Evolutionary conservation across 352 stramenopile species (phyloP).

Genomic region (Globisporangium apiculatum): DNA sequence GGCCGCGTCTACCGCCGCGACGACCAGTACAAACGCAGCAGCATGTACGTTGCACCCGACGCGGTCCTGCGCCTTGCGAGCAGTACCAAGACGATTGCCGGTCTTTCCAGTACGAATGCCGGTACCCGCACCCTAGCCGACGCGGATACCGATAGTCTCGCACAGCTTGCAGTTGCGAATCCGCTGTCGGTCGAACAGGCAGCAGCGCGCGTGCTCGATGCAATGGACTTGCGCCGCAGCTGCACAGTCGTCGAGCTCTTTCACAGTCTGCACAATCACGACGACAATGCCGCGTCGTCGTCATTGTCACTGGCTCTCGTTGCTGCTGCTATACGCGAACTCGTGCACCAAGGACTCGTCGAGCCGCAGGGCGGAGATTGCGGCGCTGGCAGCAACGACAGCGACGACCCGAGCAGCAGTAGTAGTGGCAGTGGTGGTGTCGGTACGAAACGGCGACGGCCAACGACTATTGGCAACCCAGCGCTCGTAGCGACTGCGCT

Average conservation of each 20-base stretch:
- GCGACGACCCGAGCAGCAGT: constrained; percentile 1
- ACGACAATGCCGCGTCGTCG: constrained; percentile 1
- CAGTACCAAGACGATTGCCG: neutral
- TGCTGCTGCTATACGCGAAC: constrained; percentile 43
- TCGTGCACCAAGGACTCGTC: constrained; percentile 41
- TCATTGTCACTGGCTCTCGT: constrained; percentile 41
- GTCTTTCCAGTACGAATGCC: too few relatives aligned
- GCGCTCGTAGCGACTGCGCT: too few relatives aligned
- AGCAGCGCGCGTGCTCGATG: constrained; percentile 37
- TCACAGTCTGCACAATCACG: constrained; percentile 7
- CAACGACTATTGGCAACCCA: neutral
- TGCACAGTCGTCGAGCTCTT: constrained; percentile 53
- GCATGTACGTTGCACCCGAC: constrained; percentile 67
- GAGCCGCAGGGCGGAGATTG: constrained; percentile 27
- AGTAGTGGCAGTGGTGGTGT: neutral
- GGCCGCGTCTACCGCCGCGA: constrained; percentile 62
- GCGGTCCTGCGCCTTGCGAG: constrained; percentile 14
- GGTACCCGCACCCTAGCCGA: too few relatives aligned
- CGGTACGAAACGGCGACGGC: constrained; percentile 16
- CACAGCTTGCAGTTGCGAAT: neutral
- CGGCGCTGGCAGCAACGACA: constrained; percentile 6
- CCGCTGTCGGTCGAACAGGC: constrained; percentile 34
- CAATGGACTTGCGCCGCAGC: constrained; percentile 49
- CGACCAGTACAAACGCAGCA: constrained; percentile 75
- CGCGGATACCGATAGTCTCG: neutral